Percentiles rank a stretch among this genome's conserved stretches.
phyloP scores from a whole-genome alignment of 192 early-diverging fungal genomes.

The Gryganskiella cystojenkinii region DNA sequence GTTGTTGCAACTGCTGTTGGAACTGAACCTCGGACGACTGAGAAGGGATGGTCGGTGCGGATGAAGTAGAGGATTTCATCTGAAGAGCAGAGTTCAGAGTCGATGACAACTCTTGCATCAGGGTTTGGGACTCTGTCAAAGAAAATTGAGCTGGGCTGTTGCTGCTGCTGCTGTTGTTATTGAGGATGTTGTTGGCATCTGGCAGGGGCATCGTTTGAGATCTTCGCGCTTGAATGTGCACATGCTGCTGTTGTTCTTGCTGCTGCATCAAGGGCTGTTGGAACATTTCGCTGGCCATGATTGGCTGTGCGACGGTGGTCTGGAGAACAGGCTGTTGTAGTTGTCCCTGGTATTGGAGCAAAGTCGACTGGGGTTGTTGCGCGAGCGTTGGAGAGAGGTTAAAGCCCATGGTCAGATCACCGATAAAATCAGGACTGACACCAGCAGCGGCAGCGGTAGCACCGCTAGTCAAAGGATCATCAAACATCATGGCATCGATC shows the following conservation, averaged over 20 bases:
- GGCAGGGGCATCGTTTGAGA: background rate
- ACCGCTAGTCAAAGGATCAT: background rate
- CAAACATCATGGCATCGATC: constrained; percentile 17
- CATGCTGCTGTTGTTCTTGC: background rate
- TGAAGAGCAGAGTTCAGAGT: constrained; percentile 5
- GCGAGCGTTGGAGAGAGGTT: background rate
- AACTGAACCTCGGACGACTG: background rate
- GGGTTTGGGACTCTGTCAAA: background rate
- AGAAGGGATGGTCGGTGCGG: background rate
- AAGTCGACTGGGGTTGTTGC: constrained; percentile 3
- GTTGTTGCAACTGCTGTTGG: background rate
- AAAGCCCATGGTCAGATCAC: background rate
- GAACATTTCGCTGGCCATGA: background rate
- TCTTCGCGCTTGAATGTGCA: background rate
- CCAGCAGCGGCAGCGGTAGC: background rate
- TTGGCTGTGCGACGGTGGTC: background rate
- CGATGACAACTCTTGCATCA: constrained; percentile 14
- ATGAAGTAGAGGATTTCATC: background rate
- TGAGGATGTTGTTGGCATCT: background rate
- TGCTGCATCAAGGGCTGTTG: background rate
- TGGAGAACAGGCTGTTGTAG: background rate
- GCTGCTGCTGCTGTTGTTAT: background rate
- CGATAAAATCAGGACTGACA: background rate
- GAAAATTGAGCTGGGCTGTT: background rate
- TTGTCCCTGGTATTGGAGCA: constrained; percentile 8